Evolutionary conservation across 1,284 basidiomycete genomes (phyloP), one percentile per base, ranked within the genome.

Genomic region (Apiotrichum montevideense): DNA sequence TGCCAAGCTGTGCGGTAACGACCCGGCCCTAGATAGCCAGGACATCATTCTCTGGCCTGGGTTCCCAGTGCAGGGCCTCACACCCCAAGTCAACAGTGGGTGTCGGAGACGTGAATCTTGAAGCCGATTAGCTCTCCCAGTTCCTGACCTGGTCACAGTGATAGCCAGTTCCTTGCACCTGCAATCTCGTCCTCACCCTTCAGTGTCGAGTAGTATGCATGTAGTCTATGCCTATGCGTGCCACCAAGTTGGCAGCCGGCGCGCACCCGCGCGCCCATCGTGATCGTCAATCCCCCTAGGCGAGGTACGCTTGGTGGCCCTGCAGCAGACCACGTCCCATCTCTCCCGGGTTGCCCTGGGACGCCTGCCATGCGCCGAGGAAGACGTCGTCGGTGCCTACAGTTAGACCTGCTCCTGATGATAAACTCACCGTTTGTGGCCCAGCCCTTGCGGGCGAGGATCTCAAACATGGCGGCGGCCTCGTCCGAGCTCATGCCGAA

Each of bases 401-500:
- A 10, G 42, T 49, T 35, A 49, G 53, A 41, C 49, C 35, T 15
- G 68, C 70, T 63, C 58, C 69, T 70, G 50, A 10, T 42, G 8
- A 8, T 6, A 6, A 10, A 42, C 41, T 42, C 41, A 42, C 41
- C 10, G 35, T 68, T 66, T 10, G 53, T 29, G n/a, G 64, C 64
- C 59, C 70, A 70, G 32, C 75, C 68, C 64, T 72, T 76, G 46
- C 64, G 68, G 11, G 66, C 62, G 56, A 68, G 71, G 42, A 78
- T 55, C 54, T 74, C 61, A 55, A 77, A 76, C 54, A 79, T 59
- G 6, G 75, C 77, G 3, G 56, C 61, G 3, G 77, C 76, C 62
- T 79, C 78, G 44, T 62, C 46, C 35, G 66, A 34, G 10, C 51
- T 64, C 65, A 79, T 65, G 21, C 70, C 67, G 10, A 63, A 63